Conservation (phyloP, 257 asterid species). For the Fraxinus excelsior region DNA sequence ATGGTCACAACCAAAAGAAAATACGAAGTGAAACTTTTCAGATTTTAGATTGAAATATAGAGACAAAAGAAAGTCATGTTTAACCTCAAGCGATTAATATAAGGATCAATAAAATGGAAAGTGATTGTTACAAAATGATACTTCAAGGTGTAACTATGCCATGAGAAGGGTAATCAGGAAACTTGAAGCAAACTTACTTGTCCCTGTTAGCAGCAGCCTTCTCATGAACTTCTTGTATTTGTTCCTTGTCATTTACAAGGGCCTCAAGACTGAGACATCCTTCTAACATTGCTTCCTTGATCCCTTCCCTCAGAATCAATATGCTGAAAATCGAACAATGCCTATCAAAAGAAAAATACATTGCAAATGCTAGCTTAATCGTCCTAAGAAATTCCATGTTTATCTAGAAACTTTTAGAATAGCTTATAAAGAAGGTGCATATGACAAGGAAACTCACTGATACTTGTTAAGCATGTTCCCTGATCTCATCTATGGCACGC, state of each 20-base stretch:
- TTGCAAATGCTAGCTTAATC: slow-evolving; percentile 24
- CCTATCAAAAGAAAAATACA: slow-evolving; percentile 47
- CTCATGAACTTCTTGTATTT: slow-evolving; percentile 83
- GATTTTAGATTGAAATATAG: neutral
- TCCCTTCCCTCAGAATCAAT: slow-evolving; percentile 92
- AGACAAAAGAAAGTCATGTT: no score
- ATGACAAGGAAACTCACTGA: no score
- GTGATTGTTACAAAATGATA: neutral
- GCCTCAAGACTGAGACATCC: slow-evolving; percentile 89
- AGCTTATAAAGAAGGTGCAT: no score
- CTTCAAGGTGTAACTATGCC: neutral
- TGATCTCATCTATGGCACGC: no score
- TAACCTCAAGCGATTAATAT: no score
- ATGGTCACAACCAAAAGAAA: neutral
- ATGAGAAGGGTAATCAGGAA: slow-evolving; percentile 20
- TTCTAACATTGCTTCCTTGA: slow-evolving; percentile 90
- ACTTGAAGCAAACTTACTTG: slow-evolving; percentile 56
- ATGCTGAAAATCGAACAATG: slow-evolving; percentile 87
- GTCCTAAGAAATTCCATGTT: no score
- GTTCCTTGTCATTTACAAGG: slow-evolving; percentile 90
- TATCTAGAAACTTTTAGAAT: no score
- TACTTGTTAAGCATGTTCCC: no score
- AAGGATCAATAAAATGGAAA: neutral
- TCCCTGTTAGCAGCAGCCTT: slow-evolving; percentile 90
- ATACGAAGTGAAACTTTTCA: no score